A percentile compares a stretch with the other conserved stretches of the same genome.
These are phyloP conservation scores for Alternaria rosae DNA, from an alignment of 2,329 filamentous ascomycete species.

Conservation along the genomic window DNA sequence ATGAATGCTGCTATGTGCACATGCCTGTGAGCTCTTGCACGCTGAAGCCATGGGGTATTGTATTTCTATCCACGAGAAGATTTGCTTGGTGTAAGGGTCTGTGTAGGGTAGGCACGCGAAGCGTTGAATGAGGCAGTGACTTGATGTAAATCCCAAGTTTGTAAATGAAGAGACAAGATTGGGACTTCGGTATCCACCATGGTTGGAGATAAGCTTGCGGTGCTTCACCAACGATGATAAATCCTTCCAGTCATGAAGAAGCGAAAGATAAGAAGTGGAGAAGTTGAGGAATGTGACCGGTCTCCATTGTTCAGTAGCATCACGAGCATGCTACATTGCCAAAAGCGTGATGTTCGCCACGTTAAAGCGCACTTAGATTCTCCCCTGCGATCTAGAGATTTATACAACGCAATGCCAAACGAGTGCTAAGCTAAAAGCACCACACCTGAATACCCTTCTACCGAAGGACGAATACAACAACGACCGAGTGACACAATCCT, in stretches of 20 bases:
- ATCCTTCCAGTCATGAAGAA: not conserved
- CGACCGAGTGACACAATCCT: no score
- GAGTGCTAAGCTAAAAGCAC: slow-evolving; percentile 8
- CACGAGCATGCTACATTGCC: not conserved
- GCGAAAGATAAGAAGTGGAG: not conserved
- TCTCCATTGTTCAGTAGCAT: not conserved
- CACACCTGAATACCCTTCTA: not conserved
- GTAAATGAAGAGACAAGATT: not conserved
- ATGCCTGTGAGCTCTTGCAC: no score
- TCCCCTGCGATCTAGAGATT: not conserved
- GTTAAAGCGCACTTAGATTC: not conserved
- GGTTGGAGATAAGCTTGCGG: not conserved
- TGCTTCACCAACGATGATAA: not conserved
- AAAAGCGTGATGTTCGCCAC: not conserved
- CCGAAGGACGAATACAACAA: not conserved
- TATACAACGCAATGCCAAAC: slow-evolving; percentile 6
- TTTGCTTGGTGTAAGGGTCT: no score
- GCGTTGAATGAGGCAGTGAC: not conserved
- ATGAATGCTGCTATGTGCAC: not conserved
- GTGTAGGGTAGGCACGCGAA: not conserved
- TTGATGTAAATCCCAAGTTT: not conserved
- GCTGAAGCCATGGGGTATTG: no score
- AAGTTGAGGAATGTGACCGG: not conserved
- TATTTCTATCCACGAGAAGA: no score
- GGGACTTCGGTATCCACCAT: not conserved